Conservation (phyloP, 225 moss, liverwort and hornwort species). For the Sphagnum contortum region DNA sequence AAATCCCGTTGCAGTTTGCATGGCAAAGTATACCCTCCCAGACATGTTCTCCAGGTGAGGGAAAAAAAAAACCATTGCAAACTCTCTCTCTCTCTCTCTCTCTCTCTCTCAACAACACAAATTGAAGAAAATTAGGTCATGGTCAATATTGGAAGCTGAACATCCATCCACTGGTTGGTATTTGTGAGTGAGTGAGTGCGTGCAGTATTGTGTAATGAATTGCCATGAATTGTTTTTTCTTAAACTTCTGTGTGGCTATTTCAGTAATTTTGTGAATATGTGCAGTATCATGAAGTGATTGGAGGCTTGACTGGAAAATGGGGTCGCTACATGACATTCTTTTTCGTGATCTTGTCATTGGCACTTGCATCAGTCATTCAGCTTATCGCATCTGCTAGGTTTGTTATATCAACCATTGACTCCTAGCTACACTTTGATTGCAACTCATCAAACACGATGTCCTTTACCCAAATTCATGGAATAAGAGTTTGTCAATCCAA, state of each 20-base stretch:
- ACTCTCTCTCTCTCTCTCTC: too few relatives aligned
- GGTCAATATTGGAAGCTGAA: too few relatives aligned
- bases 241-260: too few relatives aligned
- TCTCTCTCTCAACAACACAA: too few relatives aligned
- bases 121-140: too few relatives aligned
- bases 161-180: too few relatives aligned
- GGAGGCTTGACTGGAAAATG: conserved; percentile 38
- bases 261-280: background rate
- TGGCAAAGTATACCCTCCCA: conserved; percentile 19
- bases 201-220: too few relatives aligned
- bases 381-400: conserved; percentile 70
- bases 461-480: too few relatives aligned
- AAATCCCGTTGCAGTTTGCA: conserved; percentile 19
- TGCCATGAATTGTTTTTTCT: too few relatives aligned
- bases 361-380: conserved; percentile 57
- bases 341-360: conserved; percentile 50
- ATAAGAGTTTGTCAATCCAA: too few relatives aligned
- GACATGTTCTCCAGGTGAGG: conserved; percentile 47
- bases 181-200: too few relatives aligned
- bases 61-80: too few relatives aligned
- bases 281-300: conserved; percentile 83
- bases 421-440: background rate
- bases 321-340: conserved; percentile 30
- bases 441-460: background rate
- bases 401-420: background rate